These are phyloP conservation scores for Ogataea wickerhamii DNA, from an alignment of 805 yeast genomes.

Conservation along the genomic window DNA sequence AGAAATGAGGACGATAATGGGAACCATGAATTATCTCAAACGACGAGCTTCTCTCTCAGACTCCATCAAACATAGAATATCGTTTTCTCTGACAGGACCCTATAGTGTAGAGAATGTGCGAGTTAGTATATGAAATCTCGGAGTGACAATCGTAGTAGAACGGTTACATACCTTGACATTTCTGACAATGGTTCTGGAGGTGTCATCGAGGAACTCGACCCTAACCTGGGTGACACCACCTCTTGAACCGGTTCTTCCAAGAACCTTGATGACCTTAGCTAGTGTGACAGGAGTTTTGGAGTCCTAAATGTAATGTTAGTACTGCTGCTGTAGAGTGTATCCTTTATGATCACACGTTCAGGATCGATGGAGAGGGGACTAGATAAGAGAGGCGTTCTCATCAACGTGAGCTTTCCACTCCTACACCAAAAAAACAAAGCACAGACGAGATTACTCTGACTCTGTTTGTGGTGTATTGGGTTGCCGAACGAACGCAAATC, in stretches of 20 bases:
- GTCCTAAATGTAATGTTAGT: no score
- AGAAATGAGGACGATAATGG: constrained; percentile 11
- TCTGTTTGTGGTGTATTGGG: no score
- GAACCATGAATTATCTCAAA: constrained; percentile 57
- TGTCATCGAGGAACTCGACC: constrained; percentile 93
- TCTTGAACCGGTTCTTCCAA: constrained; percentile 99
- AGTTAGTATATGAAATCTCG: constrained; percentile 9
- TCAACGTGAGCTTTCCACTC: neutral
- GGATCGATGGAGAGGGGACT: no score
- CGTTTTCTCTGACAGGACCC: constrained; percentile 97
- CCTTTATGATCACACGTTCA: no score
- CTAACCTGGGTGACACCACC: constrained; percentile 99
- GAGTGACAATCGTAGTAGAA: neutral
- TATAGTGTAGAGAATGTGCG: constrained; percentile 4
- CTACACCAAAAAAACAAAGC: no score
- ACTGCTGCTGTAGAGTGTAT: no score
- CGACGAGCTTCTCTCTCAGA: constrained; percentile 99
- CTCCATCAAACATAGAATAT: constrained; percentile 98
- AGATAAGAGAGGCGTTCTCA: constrained; percentile 12
- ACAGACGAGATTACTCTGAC: no score
- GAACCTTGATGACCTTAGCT: constrained; percentile 98
- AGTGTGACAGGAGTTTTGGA: constrained; percentile 92
- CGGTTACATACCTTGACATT: constrained; percentile 61
- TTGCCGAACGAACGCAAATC: no score
- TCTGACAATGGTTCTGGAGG: constrained; percentile 94